Evolutionary conservation across 2,329 filamentous ascomycete species (phyloP).

Genomic region (Fusarium sp.): DNA sequence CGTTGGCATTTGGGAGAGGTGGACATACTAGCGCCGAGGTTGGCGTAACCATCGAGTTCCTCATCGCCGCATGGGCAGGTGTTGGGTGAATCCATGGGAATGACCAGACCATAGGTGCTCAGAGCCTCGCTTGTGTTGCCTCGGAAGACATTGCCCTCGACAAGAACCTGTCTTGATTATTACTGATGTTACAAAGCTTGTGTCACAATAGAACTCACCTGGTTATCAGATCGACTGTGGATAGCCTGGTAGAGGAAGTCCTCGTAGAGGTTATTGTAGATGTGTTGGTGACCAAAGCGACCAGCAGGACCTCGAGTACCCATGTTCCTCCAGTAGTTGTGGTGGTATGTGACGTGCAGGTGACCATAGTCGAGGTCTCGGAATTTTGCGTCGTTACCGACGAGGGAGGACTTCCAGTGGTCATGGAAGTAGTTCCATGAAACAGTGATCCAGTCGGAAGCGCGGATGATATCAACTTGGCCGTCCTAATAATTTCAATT

Average conservation of each 20-base stretch:
- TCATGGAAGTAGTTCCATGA: slow-evolving; percentile 67
- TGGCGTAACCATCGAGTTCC: slow-evolving; percentile 69
- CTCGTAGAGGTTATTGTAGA: slow-evolving; percentile 66
- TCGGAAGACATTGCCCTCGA: slow-evolving; percentile 65
- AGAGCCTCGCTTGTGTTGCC: slow-evolving; percentile 65
- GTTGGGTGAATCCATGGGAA: slow-evolving; percentile 69
- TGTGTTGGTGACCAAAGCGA: slow-evolving; percentile 64
- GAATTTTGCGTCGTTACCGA: slow-evolving; percentile 59
- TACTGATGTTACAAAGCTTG: too few species aligned
- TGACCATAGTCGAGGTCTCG: slow-evolving; percentile 60
- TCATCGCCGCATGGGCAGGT: slow-evolving; percentile 67
- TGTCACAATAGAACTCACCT: slow-evolving; percentile 9
- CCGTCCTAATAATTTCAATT: slow-evolving; percentile 54
- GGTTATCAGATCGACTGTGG: slow-evolving; percentile 64
- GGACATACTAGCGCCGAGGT: slow-evolving; percentile 65
- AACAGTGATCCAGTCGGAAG: slow-evolving; percentile 62
- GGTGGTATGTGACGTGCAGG: slow-evolving; percentile 65
- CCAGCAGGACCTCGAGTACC: slow-evolving; percentile 65
- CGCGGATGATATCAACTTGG: slow-evolving; percentile 62
- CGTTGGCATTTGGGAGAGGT: slow-evolving; percentile 14
- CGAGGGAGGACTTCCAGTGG: slow-evolving; percentile 63
- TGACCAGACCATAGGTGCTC: slow-evolving; percentile 68
- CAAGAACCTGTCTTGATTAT: too few species aligned
- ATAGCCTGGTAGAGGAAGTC: slow-evolving; percentile 65
- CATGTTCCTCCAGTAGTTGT: slow-evolving; percentile 64